Evolutionary conservation across 2,329 filamentous ascomycete species (phyloP).

Genomic region (Scleromitrula shiraiana): DNA sequence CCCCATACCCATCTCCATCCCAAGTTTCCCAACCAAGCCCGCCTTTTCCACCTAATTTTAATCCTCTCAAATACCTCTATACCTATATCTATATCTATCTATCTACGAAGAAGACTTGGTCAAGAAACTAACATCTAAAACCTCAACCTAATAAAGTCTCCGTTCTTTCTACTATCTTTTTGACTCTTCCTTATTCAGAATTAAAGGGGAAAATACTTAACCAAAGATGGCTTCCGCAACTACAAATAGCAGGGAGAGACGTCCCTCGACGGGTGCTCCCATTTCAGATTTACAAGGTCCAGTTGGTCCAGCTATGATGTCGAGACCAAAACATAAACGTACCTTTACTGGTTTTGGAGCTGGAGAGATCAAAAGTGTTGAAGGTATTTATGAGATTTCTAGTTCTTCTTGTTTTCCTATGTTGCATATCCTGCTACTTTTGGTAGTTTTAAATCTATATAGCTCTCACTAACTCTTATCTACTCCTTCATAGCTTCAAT

Average conservation of each 20-base stretch:
- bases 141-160: no score
- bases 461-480: neutral
- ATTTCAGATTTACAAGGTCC: constrained; percentile 81
- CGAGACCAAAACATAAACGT: constrained; percentile 89
- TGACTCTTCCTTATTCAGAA: neutral
- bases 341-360: constrained; percentile 93
- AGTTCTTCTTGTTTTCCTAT: neutral
- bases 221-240: neutral
- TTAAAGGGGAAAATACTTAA: neutral
- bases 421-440: neutral
- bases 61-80: no score
- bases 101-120: no score
- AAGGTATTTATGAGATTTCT: constrained; percentile 49
- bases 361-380: constrained; percentile 85
- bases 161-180: neutral
- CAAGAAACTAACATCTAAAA: no score
- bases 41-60: no score
- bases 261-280: constrained; percentile 72
- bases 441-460: neutral
- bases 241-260: constrained; percentile 70
- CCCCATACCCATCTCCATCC: neutral
- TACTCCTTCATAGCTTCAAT: constrained; percentile 54
- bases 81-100: no score
- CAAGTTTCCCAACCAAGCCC: neutral
- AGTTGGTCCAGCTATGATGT: constrained; percentile 70